phyloP scores from a whole-genome alignment of 1,284 basidiomycete species.

The Cutaneotrichosporon cyanovorans region DNA sequence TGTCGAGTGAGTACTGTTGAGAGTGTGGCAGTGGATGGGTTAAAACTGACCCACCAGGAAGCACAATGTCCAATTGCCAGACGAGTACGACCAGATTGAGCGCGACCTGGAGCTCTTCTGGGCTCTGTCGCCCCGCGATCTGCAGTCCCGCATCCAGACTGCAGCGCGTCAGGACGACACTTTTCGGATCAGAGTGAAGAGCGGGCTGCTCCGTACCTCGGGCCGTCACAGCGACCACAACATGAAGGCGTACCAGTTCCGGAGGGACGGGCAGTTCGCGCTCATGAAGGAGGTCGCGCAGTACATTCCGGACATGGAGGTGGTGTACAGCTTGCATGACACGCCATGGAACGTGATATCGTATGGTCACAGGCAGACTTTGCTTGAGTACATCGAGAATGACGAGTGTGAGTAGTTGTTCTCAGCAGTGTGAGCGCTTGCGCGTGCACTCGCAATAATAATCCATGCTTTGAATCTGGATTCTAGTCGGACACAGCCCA shows the following conservation, averaged over 20 bases:
- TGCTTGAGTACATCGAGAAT: constrained; percentile 46
- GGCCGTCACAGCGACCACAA: constrained; percentile 19
- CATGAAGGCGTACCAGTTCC: too few relatives aligned
- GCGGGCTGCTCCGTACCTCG: constrained; percentile 11
- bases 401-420: constrained; percentile 33
- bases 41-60: constrained; percentile 22
- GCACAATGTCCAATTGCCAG: constrained; percentile 49
- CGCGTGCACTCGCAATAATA: too few relatives aligned
- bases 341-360: constrained; percentile 50
- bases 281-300: constrained; percentile 30
- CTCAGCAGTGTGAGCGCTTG: background rate
- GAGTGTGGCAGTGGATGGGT: background rate
- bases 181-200: constrained; percentile 18
- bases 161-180: constrained; percentile 12
- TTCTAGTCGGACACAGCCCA: background rate
- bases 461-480: constrained; percentile 43
- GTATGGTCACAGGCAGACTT: constrained; percentile 46
- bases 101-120: constrained; percentile 33
- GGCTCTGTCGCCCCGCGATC: constrained; percentile 52
- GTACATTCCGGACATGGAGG: constrained; percentile 35
- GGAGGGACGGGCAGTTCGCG: constrained; percentile 38
- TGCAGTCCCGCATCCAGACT: constrained; percentile 53
- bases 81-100: constrained; percentile 45
- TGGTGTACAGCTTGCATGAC: constrained; percentile 39
- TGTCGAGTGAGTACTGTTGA: constrained; percentile 40